A percentile compares a stretch with the other conserved stretches of the same genome.
phyloP scores from a whole-genome alignment of 306 rosid species.

The Crotalaria pallida region DNA sequence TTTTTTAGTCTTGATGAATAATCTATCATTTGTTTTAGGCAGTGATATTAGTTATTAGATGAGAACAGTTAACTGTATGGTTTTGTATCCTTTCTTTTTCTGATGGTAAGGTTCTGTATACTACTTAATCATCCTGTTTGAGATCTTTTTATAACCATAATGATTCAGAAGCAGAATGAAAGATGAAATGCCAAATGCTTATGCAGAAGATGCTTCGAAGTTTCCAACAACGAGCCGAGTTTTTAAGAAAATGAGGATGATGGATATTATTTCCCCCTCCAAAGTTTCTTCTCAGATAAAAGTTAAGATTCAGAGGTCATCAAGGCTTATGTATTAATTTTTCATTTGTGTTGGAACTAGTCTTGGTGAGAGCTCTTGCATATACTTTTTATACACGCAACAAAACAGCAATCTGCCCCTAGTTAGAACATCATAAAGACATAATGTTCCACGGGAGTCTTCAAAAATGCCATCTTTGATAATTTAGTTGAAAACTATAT shows the following conservation, averaged over 20 bases:
- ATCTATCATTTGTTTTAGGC: not conserved
- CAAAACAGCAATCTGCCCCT: too few relatives aligned
- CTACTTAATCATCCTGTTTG: conserved; percentile 4
- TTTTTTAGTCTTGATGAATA: conserved; percentile 8
- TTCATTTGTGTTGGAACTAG: not conserved
- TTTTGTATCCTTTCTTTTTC: not conserved
- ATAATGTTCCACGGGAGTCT: too few relatives aligned
- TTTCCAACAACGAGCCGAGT: not conserved
- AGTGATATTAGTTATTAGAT: conserved; percentile 12
- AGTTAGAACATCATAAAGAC: too few relatives aligned
- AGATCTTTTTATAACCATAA: conserved; percentile 1
- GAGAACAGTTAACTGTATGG: not conserved
- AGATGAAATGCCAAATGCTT: not conserved
- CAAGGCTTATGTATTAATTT: not conserved
- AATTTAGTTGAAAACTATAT: too few relatives aligned
- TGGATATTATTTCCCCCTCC: not conserved
- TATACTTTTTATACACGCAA: too few relatives aligned
- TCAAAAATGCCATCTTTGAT: too few relatives aligned
- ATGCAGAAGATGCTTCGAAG: not conserved
- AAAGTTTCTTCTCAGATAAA: not conserved
- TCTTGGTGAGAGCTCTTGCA: not conserved
- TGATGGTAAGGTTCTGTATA: conserved; percentile 7
- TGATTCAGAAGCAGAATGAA: conserved; percentile 15
- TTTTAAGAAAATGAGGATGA: not conserved
- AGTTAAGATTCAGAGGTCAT: too few relatives aligned